phyloP scores from a whole-genome alignment of 148 eudicot species.

The Selenicereus undatus region DNA sequence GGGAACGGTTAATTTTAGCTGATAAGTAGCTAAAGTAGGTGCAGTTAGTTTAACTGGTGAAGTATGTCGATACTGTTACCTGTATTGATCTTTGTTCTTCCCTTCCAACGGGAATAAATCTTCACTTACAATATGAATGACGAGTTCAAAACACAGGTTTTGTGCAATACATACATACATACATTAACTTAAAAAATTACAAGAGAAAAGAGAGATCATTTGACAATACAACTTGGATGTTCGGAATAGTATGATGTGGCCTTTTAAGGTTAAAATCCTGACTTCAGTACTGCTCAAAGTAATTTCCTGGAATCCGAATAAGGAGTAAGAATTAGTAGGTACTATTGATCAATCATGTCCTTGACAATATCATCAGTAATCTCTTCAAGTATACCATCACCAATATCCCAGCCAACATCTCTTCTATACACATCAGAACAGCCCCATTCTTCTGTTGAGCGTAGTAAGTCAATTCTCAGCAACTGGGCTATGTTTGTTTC shows the following conservation, averaged over 20 bases:
- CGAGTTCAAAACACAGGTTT: background rate
- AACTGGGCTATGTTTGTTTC: conserved; percentile 30
- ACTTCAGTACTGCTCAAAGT: too few species aligned
- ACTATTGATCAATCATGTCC: conserved; percentile 29
- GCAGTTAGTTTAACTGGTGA: background rate
- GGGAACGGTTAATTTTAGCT: background rate
- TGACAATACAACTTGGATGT: background rate
- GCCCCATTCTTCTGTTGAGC: conserved; percentile 29
- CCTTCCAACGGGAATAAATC: too few species aligned
- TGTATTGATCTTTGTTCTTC: background rate
- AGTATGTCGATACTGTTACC: background rate
- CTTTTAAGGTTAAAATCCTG: too few species aligned
- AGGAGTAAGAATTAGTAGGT: background rate
- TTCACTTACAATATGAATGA: background rate
- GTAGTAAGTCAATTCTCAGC: conserved; percentile 29
- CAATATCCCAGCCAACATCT: conserved; percentile 39
- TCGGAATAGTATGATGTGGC: too few species aligned
- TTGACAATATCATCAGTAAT: conserved; percentile 39
- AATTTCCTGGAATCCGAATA: background rate
- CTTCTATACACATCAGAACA: conserved; percentile 19
- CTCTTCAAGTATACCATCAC: conserved; percentile 46
- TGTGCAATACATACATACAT: too few species aligned
- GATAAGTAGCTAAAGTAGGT: too few species aligned
- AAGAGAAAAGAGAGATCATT: background rate
- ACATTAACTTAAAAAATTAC: background rate